Evolutionary conservation across 2,329 filamentous ascomycete species (phyloP).

Genomic region (Neopestalotiopsis clavispora): DNA sequence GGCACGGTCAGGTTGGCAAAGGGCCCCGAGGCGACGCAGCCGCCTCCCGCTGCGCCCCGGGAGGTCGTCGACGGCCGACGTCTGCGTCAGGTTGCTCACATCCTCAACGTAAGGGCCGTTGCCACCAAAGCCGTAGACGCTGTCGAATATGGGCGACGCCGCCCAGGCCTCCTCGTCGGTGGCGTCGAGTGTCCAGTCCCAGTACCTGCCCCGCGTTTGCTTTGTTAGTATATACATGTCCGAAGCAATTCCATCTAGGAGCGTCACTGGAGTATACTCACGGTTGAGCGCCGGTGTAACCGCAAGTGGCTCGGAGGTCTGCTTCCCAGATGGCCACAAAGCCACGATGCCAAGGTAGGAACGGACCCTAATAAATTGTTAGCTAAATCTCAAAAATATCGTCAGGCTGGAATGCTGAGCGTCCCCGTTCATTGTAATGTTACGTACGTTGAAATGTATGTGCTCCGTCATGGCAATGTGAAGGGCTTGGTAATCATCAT

Average conservation of each 20-base stretch:
- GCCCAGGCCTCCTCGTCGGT: constrained; percentile 24
- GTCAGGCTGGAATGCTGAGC: neutral
- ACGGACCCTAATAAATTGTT: constrained; percentile 8
- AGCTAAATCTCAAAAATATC: neutral
- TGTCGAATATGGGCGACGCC: constrained; percentile 32
- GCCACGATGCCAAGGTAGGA: constrained; percentile 22
- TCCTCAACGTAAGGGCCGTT: constrained; percentile 30
- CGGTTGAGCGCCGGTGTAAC: constrained; percentile 21
- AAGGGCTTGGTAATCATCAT: constrained; percentile 48
- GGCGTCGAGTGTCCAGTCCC: constrained; percentile 33
- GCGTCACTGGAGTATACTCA: neutral
- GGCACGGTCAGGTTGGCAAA: constrained; percentile 30
- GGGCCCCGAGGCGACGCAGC: constrained; percentile 34
- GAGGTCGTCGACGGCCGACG: constrained; percentile 20
- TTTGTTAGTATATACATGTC: constrained; percentile 1
- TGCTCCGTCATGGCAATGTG: constrained; percentile 46
- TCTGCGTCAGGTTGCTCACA: constrained; percentile 20
- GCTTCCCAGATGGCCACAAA: constrained; percentile 23
- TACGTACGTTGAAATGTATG: constrained; percentile 37
- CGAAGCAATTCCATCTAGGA: neutral
- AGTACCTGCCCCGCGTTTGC: constrained; percentile 22
- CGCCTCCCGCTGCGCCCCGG: constrained; percentile 34
- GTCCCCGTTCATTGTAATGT: too few relatives aligned
- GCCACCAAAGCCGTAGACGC: constrained; percentile 29
- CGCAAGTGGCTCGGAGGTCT: constrained; percentile 19